Evolutionary conservation across 2,329 filamentous ascomycete genomes (phyloP), one percentile per base, ranked within the genome.

Genomic region (Xylariales sp.): DNA sequence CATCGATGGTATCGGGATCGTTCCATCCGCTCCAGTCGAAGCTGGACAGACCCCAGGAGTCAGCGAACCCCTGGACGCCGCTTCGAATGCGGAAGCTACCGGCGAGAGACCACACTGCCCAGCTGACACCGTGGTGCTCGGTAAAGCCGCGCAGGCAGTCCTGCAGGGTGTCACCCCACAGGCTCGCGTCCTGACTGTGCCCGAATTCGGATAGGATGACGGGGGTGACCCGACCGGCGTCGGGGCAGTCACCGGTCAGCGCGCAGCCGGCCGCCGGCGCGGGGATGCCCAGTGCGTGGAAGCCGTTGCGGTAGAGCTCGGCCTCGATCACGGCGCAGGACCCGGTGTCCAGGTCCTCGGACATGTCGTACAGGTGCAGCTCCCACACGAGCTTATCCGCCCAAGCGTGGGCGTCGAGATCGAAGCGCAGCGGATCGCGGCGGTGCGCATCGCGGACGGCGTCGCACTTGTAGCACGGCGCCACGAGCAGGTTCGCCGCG

Each of bases 21-120:
- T 61, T 62, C 70, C 70, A 74, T 0, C 61, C 67, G 10, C 54
- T 57, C 66, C 67, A 74, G 37, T 71, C 60, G 12, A 58, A 60
- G 40, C 62, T 72, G 27, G 62, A 64, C 51, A 74, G 43, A 1
- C 66, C 70, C 70, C 70, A 74, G 0, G 64, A 68, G 49, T 74
- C 69, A 5, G 53, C 50, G 6, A 72, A 51, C 4, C 62, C 66
- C 50, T 72, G 69, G 0, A 55, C 60, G 17, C 69, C 69, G 5
- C 57, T 61, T 12, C 69, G 51, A 29, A 69, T 60, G 23, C 69
- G 57, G 46, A 70, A 74, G 33, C 63, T 68, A 1, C 69, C 70
- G 1, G 69, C 69, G 30, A 73, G 51, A 33, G 59, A 55, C 69
- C 70, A 73, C 56, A 70, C 64, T 44, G 67, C 65, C 70, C 69